Percentiles rank a stretch among this genome's conserved stretches.
These are phyloP conservation scores for Aspergillus uvarum DNA, from an alignment of 2,329 filamentous ascomycete genomes.

Conservation along the genomic window DNA sequence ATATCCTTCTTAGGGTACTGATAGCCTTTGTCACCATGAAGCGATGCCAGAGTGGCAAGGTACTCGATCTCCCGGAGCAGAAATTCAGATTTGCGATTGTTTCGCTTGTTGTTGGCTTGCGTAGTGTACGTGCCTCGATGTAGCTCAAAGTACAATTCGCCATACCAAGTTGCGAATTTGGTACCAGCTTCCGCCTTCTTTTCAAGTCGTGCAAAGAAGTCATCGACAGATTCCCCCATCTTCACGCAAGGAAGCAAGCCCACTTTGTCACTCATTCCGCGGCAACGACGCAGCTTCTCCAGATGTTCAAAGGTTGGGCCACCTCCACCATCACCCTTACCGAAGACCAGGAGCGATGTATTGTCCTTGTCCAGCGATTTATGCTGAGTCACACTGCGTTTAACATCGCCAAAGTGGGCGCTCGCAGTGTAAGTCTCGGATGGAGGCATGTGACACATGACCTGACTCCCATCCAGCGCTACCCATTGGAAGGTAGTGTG, in stretches of 20 bases:
- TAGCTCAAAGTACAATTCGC: constrained; percentile 95
- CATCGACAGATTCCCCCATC: constrained; percentile 85
- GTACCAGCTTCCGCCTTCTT: constrained; percentile 67
- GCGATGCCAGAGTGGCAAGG: constrained; percentile 77
- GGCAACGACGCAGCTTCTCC: constrained; percentile 89
- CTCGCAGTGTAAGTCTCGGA: constrained; percentile 93
- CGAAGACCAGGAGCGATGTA: constrained; percentile 88
- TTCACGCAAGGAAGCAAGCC: constrained; percentile 83
- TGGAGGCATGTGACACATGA: constrained; percentile 96
- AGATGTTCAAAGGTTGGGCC: constrained; percentile 92
- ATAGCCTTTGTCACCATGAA: constrained; percentile 67
- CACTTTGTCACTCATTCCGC: constrained; percentile 84
- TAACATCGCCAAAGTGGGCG: constrained; percentile 92
- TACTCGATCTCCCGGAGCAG: constrained; percentile 85
- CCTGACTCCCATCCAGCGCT: constrained; percentile 88
- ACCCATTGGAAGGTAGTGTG: constrained; percentile 99
- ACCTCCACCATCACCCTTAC: constrained; percentile 93
- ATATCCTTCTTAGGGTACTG: constrained; percentile 93
- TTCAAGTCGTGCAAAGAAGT: constrained; percentile 86
- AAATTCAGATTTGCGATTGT: constrained; percentile 84
- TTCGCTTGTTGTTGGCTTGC: constrained; percentile 93
- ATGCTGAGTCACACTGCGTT: constrained; percentile 83
- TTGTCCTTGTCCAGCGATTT: constrained; percentile 94
- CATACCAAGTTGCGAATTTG: constrained; percentile 91
- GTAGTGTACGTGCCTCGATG: constrained; percentile 97